Evolutionary conservation across 1,284 basidiomycete genomes (phyloP), one percentile per base, ranked within the genome.

Genomic region (Tremellales sp.): DNA sequence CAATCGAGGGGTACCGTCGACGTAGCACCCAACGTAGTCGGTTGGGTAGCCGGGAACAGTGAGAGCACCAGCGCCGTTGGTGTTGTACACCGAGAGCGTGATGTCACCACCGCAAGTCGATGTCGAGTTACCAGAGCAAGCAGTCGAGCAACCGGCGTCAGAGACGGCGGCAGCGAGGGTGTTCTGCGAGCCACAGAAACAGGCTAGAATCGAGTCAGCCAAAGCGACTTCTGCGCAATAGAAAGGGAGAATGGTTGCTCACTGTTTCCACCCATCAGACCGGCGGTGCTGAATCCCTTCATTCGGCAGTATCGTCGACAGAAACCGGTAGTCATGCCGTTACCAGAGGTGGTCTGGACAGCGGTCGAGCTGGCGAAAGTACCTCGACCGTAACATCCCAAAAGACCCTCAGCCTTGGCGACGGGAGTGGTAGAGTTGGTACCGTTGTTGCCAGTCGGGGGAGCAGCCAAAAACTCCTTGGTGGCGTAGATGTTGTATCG

Each of bases 21-120:
- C 37, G 45, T 39, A 52, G 56, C 64, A 67, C 13, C 64, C 64
- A 39, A 65, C 58, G 46, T 62, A 67, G 52, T 58, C 54, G 33
- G 47, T 35, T 5, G 59, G 57, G 41, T 43, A 58, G 15, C 59
- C 59, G 8, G 56, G 13, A 4, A 50, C 47, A 12, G 46, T 22
- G 8, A 31, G 19, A 8, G 62, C 49, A 2, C 61, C 65, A 3
- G 56, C 49, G n/a, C 62, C 62, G 23, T 52, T 58, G 10, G 64
- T 65, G 53, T 67, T 61, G 54, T 57, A 67, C 45, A 62, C 43
- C 3, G 57, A 56, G 15, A 53, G 33, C n/a, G 49, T 50, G 51
- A 47, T 52, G 19, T 31, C 41, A 10, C 48, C 56, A 39, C 65
- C 65, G 45, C 62, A 68, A 12, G 45, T 59, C 39, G 53, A 41